Evolutionary conservation across 352 stramenopile species (phyloP).

Genomic region (Thraustochytrium sp.): DNA sequence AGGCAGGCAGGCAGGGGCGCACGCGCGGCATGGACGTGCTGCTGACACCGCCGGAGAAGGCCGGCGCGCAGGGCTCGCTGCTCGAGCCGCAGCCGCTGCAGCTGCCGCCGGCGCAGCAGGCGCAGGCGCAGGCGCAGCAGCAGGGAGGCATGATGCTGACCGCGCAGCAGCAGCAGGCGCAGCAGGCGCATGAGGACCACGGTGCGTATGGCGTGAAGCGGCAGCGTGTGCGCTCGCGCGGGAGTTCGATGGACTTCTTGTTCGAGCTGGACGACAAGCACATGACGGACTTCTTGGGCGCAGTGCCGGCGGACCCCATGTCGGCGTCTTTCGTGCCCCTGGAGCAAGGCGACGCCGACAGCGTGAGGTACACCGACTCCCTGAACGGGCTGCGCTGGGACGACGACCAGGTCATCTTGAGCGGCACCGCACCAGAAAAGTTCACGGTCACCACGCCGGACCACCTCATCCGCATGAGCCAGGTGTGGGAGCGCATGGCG

Average conservation of each 20-base stretch:
- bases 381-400: not conserved
- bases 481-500: not conserved
- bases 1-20: too few species aligned
- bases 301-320: constrained; percentile 3
- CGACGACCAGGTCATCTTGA: not conserved
- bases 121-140: too few species aligned
- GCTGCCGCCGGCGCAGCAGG: too few species aligned
- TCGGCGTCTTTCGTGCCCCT: not conserved
- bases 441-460: not conserved
- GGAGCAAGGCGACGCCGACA: not conserved
- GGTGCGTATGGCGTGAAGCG: too few species aligned
- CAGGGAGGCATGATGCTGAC: not conserved
- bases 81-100: too few species aligned
- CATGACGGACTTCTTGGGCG: constrained; percentile 4
- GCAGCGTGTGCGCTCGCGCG: not conserved
- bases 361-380: too few species aligned
- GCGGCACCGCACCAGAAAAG: not conserved
- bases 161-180: not conserved
- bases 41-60: not conserved
- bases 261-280: not conserved
- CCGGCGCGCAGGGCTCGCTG: not conserved
- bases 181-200: not conserved
- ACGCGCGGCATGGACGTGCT: not conserved
- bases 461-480: constrained; percentile 3
- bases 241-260: not conserved